These are phyloP conservation scores for Aspergillus unguis DNA, from an alignment of 2,329 filamentous ascomycete genomes.

Conservation along the genomic window DNA sequence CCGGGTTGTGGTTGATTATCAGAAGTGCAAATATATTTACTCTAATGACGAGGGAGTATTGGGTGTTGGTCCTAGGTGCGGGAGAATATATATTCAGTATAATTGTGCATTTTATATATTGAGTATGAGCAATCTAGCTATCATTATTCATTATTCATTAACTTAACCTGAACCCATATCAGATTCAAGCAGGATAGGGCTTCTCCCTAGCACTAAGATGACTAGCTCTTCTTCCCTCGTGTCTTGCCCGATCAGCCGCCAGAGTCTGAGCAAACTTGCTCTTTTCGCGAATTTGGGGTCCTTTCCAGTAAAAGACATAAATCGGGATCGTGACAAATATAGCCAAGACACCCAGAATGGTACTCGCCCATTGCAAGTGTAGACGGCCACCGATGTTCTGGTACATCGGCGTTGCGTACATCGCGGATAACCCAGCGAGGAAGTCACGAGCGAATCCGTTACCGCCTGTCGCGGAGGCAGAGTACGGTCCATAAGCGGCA, in stretches of 20 bases:
- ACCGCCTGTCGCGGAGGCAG: constrained; percentile 70
- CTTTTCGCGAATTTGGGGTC: constrained; percentile 49
- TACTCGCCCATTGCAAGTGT: constrained; percentile 53
- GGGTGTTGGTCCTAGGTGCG: no score
- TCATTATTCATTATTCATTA: background rate
- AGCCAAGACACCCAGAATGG: constrained; percentile 51
- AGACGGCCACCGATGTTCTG: constrained; percentile 43
- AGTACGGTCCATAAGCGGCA: constrained; percentile 68
- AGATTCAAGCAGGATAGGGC: constrained; percentile 5
- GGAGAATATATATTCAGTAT: no score
- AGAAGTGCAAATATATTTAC: no score
- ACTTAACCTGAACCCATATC: background rate
- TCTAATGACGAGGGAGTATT: no score
- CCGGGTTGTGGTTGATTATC: no score
- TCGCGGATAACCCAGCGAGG: constrained; percentile 67
- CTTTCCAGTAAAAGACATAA: constrained; percentile 56
- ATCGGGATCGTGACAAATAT: constrained; percentile 53
- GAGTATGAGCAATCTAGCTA: background rate
- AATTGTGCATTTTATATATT: no score
- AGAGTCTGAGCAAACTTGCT: constrained; percentile 51
- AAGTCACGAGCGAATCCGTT: constrained; percentile 73
- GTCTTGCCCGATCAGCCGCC: constrained; percentile 22
- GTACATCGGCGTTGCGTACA: constrained; percentile 65
- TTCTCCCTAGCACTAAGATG: constrained; percentile 15
- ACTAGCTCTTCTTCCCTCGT: constrained; percentile 20